Base-by-base conservation (phyloP, 2,329 filamentous ascomycete species). In the Helotiales sp. region DNA sequence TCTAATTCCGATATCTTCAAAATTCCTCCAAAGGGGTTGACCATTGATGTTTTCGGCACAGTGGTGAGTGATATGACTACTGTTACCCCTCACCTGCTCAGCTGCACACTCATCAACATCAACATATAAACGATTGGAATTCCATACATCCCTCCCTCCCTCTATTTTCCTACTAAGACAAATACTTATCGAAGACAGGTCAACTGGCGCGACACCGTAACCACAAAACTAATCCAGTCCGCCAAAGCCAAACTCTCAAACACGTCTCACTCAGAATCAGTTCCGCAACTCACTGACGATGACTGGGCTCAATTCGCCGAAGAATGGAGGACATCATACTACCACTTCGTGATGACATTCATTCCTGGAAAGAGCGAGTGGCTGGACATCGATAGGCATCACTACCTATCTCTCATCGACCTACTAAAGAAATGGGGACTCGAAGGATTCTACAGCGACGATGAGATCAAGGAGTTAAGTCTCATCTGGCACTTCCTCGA, bases 11-110 rank as follows among this genome's bases (percentile, higher is more conserved):
- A 74, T 59, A 72, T 74, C 34, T 54, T 72, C 6, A 65, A 66
- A 5, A 58, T 61, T 11, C 75, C 74, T n/a, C 74, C 73, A 70
- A 87, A 87, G 71, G 90, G 86, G 7, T 81, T 93, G 37, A 83
- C 89, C 63, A 93, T 93, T 75, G 91, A 93, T 79, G 86, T 93
- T 73, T 93, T 94, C 78, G 91, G 91, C 71, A 96, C 93, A 0
- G 87, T 90, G 70, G 92, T 72, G 59, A 62, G 70, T 66, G 11
- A 13, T 26, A 30, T 63, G 20, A 20, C 26, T 34, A 37, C 32
- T 57, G 11, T 52, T 28, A 17, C 24, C 24, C 4, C 11, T 30
- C 17, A 30, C 26, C 30, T 20, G 20, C 26, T 7, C 26, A 26
- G 47, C 47, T 50, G 47, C 24, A n/a, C n/a, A 49, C 32, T 30